A percentile compares a stretch with the other conserved stretches of the same genome.
Conservation (phyloP, 2,329 filamentous ascomycete genomes). For the Penicillium griseofulvum region DNA sequence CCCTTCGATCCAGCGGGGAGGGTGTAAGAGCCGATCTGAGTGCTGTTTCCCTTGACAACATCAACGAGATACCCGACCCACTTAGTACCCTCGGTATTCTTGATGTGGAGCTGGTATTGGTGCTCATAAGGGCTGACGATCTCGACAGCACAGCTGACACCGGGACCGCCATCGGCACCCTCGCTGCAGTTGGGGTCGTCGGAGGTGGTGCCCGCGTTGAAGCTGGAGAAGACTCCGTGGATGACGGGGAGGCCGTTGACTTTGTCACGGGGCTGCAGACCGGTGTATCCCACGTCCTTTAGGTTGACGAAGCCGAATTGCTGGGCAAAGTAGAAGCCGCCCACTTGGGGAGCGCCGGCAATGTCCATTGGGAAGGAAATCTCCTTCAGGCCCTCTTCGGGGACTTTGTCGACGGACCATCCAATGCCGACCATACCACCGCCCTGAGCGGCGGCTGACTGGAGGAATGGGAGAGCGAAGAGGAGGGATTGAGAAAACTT, state of each 20-base stretch:
- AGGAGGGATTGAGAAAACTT: slow-evolving; percentile 7
- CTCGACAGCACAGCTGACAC: slow-evolving; percentile 28
- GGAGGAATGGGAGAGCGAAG: slow-evolving; percentile 6
- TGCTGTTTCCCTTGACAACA: slow-evolving; percentile 14
- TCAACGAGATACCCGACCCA: slow-evolving; percentile 32
- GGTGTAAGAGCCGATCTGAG: slow-evolving; percentile 28
- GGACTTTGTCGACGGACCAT: slow-evolving; percentile 15
- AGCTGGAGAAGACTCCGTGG: slow-evolving; percentile 35
- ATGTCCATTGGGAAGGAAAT: slow-evolving; percentile 26
- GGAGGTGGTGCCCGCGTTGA: slow-evolving; percentile 22
- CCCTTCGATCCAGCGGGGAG: slow-evolving; percentile 23
- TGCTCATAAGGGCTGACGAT: slow-evolving; percentile 19
- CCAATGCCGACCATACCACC: slow-evolving; percentile 10
- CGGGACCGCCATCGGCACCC: slow-evolving; percentile 30
- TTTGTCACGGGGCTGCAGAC: slow-evolving; percentile 27
- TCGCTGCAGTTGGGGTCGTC: slow-evolving; percentile 25
- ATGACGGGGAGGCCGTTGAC: slow-evolving; percentile 18
- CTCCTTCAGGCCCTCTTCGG: slow-evolving; percentile 17
- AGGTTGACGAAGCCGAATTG: slow-evolving; percentile 26
- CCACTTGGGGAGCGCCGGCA: slow-evolving; percentile 18
- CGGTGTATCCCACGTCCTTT: slow-evolving; percentile 28
- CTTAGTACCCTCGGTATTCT: slow-evolving; percentile 24
- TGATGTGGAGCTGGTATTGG: slow-evolving; percentile 22
- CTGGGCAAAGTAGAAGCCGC: slow-evolving; percentile 31
- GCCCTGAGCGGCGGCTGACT: slow-evolving; percentile 6